These are phyloP conservation scores for Garcia nutans DNA, from an alignment of 345 rosid species.

Conservation along the genomic window DNA sequence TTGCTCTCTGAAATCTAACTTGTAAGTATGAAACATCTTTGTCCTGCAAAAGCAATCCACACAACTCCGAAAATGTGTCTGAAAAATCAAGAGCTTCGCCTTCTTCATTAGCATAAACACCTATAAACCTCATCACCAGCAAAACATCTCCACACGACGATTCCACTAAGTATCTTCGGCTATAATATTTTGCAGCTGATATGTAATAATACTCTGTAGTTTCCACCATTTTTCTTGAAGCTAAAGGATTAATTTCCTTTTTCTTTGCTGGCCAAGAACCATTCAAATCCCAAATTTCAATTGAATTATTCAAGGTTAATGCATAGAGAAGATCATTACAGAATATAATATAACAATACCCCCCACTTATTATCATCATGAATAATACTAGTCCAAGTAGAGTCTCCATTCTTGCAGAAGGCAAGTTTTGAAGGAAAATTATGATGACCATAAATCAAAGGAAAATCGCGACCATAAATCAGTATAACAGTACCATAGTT, in stretches of 20 bases:
- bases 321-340: neutral
- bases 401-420: neutral
- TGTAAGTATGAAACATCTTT: constrained; percentile 10
- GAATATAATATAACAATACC: neutral
- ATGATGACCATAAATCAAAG: no score
- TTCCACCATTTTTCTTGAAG: neutral
- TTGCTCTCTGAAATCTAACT: constrained; percentile 4
- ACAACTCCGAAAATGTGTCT: constrained; percentile 14
- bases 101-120: constrained; percentile 13
- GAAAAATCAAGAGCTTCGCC: constrained; percentile 2
- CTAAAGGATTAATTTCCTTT: neutral
- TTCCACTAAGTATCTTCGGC: constrained; percentile 16
- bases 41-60: constrained; percentile 22
- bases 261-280: neutral
- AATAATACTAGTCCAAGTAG: neutral
- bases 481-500: neutral
- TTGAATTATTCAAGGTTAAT: neutral
- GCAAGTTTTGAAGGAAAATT: neutral
- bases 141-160: constrained; percentile 9
- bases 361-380: no score
- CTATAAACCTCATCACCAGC: constrained; percentile 18
- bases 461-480: neutral
- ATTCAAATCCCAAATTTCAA: constrained; percentile 5
- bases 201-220: no score
- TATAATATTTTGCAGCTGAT: neutral